Conservation (phyloP, 768 basidiomycete species). For the Cystoderma amianthinum region DNA sequence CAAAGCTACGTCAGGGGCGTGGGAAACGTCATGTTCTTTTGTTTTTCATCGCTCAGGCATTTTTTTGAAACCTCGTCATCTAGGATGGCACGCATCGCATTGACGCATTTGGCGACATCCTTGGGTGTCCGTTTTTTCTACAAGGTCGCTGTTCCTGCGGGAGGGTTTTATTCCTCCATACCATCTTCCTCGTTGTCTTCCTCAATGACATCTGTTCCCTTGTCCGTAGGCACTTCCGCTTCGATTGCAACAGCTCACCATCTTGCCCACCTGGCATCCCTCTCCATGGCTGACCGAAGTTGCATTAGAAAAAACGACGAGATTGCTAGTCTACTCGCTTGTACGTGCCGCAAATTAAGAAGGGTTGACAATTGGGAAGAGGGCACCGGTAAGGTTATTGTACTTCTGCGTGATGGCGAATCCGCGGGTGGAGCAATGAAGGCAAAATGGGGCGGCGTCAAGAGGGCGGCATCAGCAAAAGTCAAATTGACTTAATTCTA, state of each 20-base stretch:
- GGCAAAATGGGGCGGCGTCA: constrained; percentile 47
- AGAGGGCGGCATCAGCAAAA: constrained; percentile 26
- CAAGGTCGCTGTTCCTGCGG: constrained; percentile 51
- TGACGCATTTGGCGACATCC: constrained; percentile 50
- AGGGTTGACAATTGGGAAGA: constrained; percentile 67
- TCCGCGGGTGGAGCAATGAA: constrained; percentile 9
- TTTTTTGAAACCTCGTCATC: no score
- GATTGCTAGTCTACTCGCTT: constrained; percentile 50
- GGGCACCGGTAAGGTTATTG: constrained; percentile 40
- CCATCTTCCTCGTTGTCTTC: no score
- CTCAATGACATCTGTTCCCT: constrained; percentile 14
- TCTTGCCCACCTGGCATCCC: constrained; percentile 13
- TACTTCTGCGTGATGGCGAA: constrained; percentile 25
- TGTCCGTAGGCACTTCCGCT: no score
- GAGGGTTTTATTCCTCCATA: no score
- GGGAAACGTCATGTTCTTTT: no score
- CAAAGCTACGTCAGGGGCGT: no score
- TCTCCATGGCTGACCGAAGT: constrained; percentile 52
- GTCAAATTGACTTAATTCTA: no score
- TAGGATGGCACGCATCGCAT: no score
- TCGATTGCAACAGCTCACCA: no score
- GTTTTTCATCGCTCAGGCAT: no score
- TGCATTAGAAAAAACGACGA: constrained; percentile 65
- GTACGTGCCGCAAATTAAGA: constrained; percentile 55
- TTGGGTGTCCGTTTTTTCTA: constrained; percentile 66